Percentiles rank a stretch among this genome's conserved stretches.
phyloP scores from a whole-genome alignment of 2,329 filamentous ascomycete species.

The Colletotrichum paranaense region DNA sequence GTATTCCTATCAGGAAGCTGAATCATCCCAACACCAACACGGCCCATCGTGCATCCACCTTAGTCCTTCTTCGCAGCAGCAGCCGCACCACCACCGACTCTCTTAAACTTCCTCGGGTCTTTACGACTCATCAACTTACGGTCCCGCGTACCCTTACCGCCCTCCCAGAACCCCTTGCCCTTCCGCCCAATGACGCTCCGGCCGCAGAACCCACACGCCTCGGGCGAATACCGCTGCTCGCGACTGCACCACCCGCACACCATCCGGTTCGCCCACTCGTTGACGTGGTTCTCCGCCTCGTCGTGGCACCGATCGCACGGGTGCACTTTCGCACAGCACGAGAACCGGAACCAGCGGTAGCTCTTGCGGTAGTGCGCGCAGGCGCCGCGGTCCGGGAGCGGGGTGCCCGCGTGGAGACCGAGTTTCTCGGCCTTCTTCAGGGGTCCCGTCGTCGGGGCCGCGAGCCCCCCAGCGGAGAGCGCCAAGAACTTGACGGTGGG shows the following conservation, averaged over 20 bases:
- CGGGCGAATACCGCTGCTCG: conserved; percentile 82
- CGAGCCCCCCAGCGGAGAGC: conserved; percentile 67
- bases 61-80: conserved; percentile 48
- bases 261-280: conserved; percentile 88
- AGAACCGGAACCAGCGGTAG: conserved; percentile 74
- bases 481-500: conserved; percentile 82
- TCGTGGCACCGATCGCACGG: conserved; percentile 83
- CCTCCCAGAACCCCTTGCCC: conserved; percentile 84
- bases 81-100: conserved; percentile 59
- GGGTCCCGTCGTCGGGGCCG: conserved; percentile 51
- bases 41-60: conserved; percentile 23
- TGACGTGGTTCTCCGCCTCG: conserved; percentile 73
- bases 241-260: conserved; percentile 83
- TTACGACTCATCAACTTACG: conserved; percentile 78
- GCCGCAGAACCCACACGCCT: conserved; percentile 81
- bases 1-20: too few relatives aligned
- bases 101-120: conserved; percentile 79
- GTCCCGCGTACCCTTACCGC: conserved; percentile 84
- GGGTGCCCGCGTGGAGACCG: conserved; percentile 67
- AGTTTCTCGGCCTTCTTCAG: conserved; percentile 63
- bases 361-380: conserved; percentile 70
- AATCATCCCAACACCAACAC: too few relatives aligned
- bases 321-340: conserved; percentile 69
- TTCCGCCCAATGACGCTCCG: conserved; percentile 74
- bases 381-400: conserved; percentile 63